phyloP scores from a whole-genome alignment of 2,329 filamentous ascomycete species.

The Aspergillus pseudotamarii region DNA sequence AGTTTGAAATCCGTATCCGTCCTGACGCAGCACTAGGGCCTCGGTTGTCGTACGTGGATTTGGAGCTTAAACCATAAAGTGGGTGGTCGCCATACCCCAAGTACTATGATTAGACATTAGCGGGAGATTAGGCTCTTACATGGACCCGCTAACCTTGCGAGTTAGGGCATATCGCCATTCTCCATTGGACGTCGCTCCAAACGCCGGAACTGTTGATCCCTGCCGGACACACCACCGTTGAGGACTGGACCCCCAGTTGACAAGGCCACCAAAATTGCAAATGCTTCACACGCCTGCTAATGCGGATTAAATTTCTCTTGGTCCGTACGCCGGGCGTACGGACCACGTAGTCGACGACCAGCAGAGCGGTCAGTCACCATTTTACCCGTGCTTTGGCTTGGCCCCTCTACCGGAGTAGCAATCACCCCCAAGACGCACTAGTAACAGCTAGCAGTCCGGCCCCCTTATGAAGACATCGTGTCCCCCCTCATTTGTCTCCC shows the following conservation, averaged over 20 bases:
- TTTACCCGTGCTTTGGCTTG: background rate
- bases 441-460: background rate
- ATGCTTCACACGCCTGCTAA: background rate
- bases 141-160: background rate
- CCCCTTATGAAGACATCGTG: background rate
- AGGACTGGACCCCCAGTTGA: background rate
- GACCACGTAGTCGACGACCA: background rate
- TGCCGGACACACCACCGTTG: background rate
- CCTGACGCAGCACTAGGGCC: background rate
- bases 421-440: background rate
- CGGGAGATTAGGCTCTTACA: background rate
- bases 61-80: background rate
- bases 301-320: too few species aligned
- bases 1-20: background rate
- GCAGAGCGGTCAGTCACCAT: background rate
- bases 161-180: background rate
- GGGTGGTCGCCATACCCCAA: background rate
- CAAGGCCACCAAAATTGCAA: background rate
- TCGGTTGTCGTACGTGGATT: background rate
- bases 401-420: background rate
- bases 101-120: constrained; percentile 2
- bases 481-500: background rate
- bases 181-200: constrained; percentile 1
- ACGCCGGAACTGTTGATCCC: constrained; percentile 1
- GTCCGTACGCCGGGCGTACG: too few species aligned